These are phyloP conservation scores for Plectosphaerella sp. DNA, from an alignment of 2,329 filamentous ascomycete genomes.

Conservation along the genomic window DNA sequence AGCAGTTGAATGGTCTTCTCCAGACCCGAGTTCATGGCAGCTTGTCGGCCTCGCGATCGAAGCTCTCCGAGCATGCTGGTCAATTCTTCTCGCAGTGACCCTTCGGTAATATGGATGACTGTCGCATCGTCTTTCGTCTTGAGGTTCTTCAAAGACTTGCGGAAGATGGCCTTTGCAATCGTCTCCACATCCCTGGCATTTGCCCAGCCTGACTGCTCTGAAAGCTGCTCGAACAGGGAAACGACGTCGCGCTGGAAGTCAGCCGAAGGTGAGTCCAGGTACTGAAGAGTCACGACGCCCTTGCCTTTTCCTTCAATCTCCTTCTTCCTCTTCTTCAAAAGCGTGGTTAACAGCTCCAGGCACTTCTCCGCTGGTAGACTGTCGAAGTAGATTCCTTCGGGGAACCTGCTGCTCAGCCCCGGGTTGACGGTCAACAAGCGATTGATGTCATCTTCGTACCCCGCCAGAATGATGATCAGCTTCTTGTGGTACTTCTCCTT, in stretches of 20 bases:
- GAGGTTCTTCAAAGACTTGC: slow-evolving; percentile 23
- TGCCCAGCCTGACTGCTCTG: slow-evolving; percentile 48
- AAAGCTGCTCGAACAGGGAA: slow-evolving; percentile 33
- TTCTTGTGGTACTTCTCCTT: slow-evolving; percentile 55
- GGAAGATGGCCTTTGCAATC: slow-evolving; percentile 46
- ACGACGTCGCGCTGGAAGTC: slow-evolving; percentile 18
- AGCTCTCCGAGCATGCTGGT: slow-evolving; percentile 17
- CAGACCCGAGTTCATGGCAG: neutral
- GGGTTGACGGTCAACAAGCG: slow-evolving; percentile 55
- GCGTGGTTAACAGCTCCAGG: slow-evolving; percentile 32
- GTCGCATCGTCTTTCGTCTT: neutral
- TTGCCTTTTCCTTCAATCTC: slow-evolving; percentile 12
- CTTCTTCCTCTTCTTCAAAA: slow-evolving; percentile 21
- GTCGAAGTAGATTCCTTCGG: slow-evolving; percentile 54
- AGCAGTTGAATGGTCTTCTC: neutral
- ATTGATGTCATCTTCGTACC: slow-evolving; percentile 65
- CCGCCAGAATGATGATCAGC: slow-evolving; percentile 64
- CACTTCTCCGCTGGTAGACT: slow-evolving; percentile 38
- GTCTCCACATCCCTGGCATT: slow-evolving; percentile 60
- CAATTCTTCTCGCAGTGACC: slow-evolving; percentile 11
- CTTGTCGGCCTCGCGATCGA: neutral
- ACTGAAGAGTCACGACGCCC: slow-evolving; percentile 15
- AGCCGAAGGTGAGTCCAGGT: slow-evolving; percentile 11
- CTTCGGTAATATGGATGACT: slow-evolving; percentile 14
- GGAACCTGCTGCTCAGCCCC: slow-evolving; percentile 61